Evolutionary conservation across 1,284 basidiomycete genomes (phyloP), one percentile per base, ranked within the genome.

Genomic region (Ustilago cynodontis): DNA sequence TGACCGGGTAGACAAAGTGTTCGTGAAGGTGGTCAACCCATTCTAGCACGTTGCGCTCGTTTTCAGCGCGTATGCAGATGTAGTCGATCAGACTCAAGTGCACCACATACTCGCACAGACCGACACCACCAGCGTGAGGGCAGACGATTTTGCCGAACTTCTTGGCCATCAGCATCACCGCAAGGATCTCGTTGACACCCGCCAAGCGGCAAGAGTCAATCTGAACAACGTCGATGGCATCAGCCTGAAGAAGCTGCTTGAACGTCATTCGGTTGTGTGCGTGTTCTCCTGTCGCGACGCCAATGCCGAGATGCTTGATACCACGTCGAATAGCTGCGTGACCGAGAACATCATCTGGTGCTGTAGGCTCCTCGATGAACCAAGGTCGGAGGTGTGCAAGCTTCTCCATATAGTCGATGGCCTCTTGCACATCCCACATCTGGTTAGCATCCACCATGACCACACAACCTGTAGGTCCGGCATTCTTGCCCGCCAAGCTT

Each of bases 381-480:
- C 95, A 98, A n/a, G 95, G 95, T 83, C 92, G 93, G 86, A 95
- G 91, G 65, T 90, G 90, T 79, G 90, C 89, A 39, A 98, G 89
- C 73, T 91, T 89, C 83, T 91, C 91, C 78, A 96, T 93, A 87
- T 95, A 97, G 60, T 95, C 93, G 82, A 97, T 92, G 3, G 95
- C 95, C 86, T 95, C 90, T 47, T 91, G 89, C 20, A 98, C 95
- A 81, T 97, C 94, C 94, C 94, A 98, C 22, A 98, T 93, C 87
- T 95, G 95, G 88, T 98, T 98, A 55, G 95, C 93, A 86, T 98
- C 95, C 75, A 98, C 93, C 95, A 98, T 98, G 70, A 97, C 88
- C 26, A 97, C 95, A 55, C 92, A 91, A 14, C 95, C 95, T 0
- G 94, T 94, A 2, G 94, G 94, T 11, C 95, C 94, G 7, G 95